These are phyloP conservation scores for Camelina neglecta DNA, from an alignment of 345 rosid species.

Conservation along the genomic window DNA sequence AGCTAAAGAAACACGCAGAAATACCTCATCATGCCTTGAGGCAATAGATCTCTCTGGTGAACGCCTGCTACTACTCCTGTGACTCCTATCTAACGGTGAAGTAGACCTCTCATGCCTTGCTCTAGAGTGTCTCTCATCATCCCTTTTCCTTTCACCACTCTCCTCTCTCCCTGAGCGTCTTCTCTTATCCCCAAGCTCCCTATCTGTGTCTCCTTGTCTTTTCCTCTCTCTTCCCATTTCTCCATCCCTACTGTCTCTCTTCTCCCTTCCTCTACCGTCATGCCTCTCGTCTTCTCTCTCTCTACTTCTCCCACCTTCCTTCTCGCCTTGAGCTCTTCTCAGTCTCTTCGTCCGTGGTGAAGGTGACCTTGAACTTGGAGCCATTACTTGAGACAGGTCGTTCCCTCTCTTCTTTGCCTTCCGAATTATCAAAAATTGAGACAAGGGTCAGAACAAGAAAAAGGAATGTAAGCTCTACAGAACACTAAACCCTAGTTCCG, in stretches of 20 bases:
- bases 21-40: conserved; percentile 65
- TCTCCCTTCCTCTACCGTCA: conserved; percentile 54
- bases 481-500: conserved; percentile 15
- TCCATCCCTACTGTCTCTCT: conserved; percentile 41
- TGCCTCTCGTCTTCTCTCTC: conserved; percentile 58
- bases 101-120: conserved; percentile 61
- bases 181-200: conserved; percentile 55
- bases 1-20: conserved; percentile 3
- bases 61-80: conserved; percentile 37
- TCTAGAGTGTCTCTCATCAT: conserved; percentile 56
- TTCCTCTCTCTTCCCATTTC: conserved; percentile 36
- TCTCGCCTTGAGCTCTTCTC: conserved; percentile 60
- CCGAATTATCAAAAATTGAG: conserved; percentile 10
- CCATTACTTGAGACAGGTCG: conserved; percentile 47
- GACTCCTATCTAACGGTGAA: conserved; percentile 54
- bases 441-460: conserved; percentile 6
- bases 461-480: not conserved
- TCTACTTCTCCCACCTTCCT: conserved; percentile 50
- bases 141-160: conserved; percentile 52
- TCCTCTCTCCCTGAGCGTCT: conserved; percentile 68
- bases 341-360: conserved; percentile 72
- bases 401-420: conserved; percentile 16
- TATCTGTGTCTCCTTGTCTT: conserved; percentile 41
- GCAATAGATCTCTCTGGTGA: conserved; percentile 37
- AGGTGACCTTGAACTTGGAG: conserved; percentile 63